These are phyloP conservation scores for Colletotrichum gigasporum DNA, from an alignment of 2,329 filamentous ascomycete genomes.

Conservation along the genomic window DNA sequence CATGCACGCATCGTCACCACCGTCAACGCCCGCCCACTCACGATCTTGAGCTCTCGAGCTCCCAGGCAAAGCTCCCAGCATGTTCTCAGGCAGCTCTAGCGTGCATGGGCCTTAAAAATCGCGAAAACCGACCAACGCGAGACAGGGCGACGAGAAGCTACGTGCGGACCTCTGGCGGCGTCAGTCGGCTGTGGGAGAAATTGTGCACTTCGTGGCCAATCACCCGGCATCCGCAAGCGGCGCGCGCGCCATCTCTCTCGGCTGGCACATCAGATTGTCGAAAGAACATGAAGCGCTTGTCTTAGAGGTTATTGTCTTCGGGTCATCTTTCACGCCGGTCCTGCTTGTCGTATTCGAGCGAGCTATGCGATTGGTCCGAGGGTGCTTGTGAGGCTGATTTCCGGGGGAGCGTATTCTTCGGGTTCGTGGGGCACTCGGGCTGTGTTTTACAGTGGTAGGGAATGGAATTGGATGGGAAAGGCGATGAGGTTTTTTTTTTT, in stretches of 20 bases:
- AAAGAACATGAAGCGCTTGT: neutral
- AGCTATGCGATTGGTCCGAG: conserved; percentile 15
- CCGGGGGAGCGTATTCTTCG: conserved; percentile 34
- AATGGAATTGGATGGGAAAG: neutral
- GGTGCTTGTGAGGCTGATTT: conserved; percentile 10
- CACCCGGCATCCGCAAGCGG: no score
- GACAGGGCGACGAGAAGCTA: neutral
- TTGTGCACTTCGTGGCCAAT: no score
- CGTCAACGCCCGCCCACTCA: no score
- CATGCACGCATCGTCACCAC: no score
- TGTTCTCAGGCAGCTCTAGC: no score
- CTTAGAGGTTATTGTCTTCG: neutral
- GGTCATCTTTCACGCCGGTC: conserved; percentile 18
- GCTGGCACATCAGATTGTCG: neutral
- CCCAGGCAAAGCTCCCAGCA: no score
- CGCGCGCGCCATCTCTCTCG: neutral
- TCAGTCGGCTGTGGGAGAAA: no score
- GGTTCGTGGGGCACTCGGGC: no score
- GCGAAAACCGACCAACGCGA: neutral
- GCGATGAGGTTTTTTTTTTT: neutral
- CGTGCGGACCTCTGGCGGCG: neutral
- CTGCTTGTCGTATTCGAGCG: conserved; percentile 11
- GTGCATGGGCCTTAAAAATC: neutral
- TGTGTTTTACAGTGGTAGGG: neutral
- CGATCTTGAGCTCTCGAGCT: no score